Evolutionary conservation across 805 yeast genomes (phyloP), one percentile per base, ranked within the genome.

Genomic region (Pichia phayaonensis): DNA sequence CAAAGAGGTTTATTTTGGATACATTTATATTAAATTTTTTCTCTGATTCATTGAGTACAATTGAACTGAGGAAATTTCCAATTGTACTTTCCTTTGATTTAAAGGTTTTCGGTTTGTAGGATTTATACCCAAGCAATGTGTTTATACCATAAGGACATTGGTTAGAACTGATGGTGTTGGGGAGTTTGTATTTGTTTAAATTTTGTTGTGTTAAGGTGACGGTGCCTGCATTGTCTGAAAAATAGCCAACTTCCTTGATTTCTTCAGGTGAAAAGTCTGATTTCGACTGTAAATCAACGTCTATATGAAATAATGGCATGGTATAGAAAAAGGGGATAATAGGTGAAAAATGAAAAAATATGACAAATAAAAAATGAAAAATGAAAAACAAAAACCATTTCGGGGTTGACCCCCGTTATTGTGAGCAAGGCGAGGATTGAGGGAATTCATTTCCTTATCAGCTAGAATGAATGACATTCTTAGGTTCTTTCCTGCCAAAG

Each of bases 101-200:
- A 44, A 45, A 54, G 2, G 27, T 38, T 29, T 48, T 46, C 2
- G 56, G 54, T 8, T 22, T 54, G 23, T 54, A 54, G 2, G 31
- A 26, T 3, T 26, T 40, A 21, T 27, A 43, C 7, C 56, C 56
- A 16, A 39, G 18, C 18, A 43, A 22, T 12, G 53, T 52, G 31
- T 54, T 54, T 44, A 46, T 31, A 40, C 43, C 48, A 44, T 18
- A 48, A n/a, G 51, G 51, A 16, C 34, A 23, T 23, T 47, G n/a
- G 21, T 29, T 12, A n/a, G 39, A 23, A 7, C 21, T 22, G n/a
- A 34, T 8, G 20, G 20, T 34, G 5, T 16, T 16, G 10, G 38
- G 38, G 12, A 34, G 16, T 11, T 7, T 34, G n/a, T 34, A 34
- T 16, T 18, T 40, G 23, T 3, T 26, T 8, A 5, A 51, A 21